Evolutionary conservation across 192 early-diverging fungal species (phyloP).

Genomic region (Podila horticola): DNA sequence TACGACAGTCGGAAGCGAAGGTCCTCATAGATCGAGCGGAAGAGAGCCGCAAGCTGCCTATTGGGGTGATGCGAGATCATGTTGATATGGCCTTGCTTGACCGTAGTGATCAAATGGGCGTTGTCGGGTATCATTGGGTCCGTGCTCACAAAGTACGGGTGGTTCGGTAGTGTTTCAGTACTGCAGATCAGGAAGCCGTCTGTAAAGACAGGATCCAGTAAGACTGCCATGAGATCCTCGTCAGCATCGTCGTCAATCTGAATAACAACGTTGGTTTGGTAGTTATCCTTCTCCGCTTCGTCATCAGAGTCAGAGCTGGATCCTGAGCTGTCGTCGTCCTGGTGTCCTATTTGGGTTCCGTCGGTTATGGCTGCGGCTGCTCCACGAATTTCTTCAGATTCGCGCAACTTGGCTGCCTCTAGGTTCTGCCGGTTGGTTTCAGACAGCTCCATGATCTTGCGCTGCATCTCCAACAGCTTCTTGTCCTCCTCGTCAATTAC

Average conservation of each 20-base stretch:
- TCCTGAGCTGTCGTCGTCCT: constrained; percentile 38
- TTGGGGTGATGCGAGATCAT: constrained; percentile 74
- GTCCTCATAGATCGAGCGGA: constrained; percentile 73
- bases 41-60: constrained; percentile 73
- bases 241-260: constrained; percentile 88
- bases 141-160: constrained; percentile 48
- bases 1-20: constrained; percentile 70
- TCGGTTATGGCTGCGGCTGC: constrained; percentile 25
- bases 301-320: constrained; percentile 38
- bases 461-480: constrained; percentile 74
- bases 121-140: constrained; percentile 55
- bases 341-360: constrained; percentile 15
- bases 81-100: constrained; percentile 69
- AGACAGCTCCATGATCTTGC: constrained; percentile 70
- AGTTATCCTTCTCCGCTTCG: constrained; percentile 43
- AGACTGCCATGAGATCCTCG: constrained; percentile 73
- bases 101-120: constrained; percentile 65
- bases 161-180: constrained; percentile 56
- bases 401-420: constrained; percentile 60
- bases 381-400: constrained; percentile 24
- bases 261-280: constrained; percentile 64
- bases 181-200: constrained; percentile 74
- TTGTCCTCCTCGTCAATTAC: constrained; percentile 79
- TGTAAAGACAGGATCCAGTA: constrained; percentile 64
- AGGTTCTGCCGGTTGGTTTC: constrained; percentile 72